Base-by-base conservation (phyloP, 495 filamentous ascomycete species). In the Penicillium salamii region DNA sequence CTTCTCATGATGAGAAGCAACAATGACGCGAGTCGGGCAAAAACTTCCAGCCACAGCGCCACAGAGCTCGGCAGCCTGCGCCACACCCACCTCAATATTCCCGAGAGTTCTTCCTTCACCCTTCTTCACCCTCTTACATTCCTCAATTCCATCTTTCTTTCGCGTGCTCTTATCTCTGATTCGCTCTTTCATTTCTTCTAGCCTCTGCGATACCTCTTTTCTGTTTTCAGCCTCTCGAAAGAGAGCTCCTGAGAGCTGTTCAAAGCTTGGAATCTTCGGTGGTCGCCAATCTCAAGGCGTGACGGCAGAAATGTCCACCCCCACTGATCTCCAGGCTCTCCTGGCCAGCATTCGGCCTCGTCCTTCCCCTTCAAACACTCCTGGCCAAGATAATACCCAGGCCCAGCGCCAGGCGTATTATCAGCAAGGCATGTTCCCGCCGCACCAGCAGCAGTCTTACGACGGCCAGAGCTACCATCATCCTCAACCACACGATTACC, bases 251-350 rank as follows among this genome's bases (percentile, higher is more conserved):
- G 42, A 50, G 49, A 53, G 50, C 50, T 55, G 32, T 23, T 20
- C 28, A 36, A 52, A 68, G 64, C 65, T 71, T 60, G 55, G 55
- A 49, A 48, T 61, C 58, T 26, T 47, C 52, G 55, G 50, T 42
- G 63, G 62, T 61, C 64, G 66, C 58, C 52, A 23, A 42, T 39
- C 28, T 33, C 48, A 52, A 53, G 68, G 63, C 65, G 63, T 62
- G 63, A 34, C 54, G 72, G 64, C 71, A 76, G 72, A 76, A 72
- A 77, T 77, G 74, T 75, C 74, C 58, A 74, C 69, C 63, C 69
- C 74, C 40, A 73, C 68, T 57, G 68, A 77, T 67, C 56, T 77
- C 49, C 74, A 75, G 61, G 70, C 74, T 59, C 69, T 77, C 31
- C 57, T 77, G 60, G 72, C 72, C 47, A 73, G 68, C 53, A 72